A percentile compares a stretch with the other conserved stretches of the same genome.
Evolutionary conservation across 257 asterid species (phyloP).

Genomic region (Agastache rugosa): DNA sequence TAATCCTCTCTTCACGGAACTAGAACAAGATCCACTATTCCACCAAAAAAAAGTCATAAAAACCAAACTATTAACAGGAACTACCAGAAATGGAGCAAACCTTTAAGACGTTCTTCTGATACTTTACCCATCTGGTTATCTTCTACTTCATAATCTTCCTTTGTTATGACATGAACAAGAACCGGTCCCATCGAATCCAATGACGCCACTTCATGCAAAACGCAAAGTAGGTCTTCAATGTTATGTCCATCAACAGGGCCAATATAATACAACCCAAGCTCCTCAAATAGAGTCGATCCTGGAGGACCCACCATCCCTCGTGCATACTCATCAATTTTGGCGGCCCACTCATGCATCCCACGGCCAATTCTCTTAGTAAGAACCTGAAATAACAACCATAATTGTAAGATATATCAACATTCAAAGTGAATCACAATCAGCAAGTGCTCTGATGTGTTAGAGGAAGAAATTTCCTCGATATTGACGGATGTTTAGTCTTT

Average conservation of each 20-base stretch:
- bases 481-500: neutral
- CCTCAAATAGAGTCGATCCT: conserved; percentile 94
- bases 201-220: conserved; percentile 80
- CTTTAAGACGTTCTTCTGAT: conserved; percentile 42
- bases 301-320: conserved; percentile 95
- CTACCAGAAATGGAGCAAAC: conserved; percentile 38
- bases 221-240: conserved; percentile 84
- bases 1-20: neutral
- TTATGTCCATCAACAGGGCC: conserved; percentile 96
- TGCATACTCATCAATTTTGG: conserved; percentile 90
- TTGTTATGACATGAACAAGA: conserved; percentile 82
- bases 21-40: neutral
- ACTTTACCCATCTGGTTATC: conserved; percentile 35
- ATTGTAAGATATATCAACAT: conserved; percentile 28
- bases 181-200: conserved; percentile 93
- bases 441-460: neutral
- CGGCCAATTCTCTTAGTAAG: conserved; percentile 78
- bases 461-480: neutral
- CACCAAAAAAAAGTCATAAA: neutral
- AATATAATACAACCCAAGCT: conserved; percentile 91
- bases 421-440: neutral
- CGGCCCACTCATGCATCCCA: conserved; percentile 96
- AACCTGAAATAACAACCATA: conserved; percentile 51
- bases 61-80: conserved; percentile 1
- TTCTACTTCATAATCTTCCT: conserved; percentile 51